Conservation (phyloP, 257 asterid species). For the Gynochthodes officinalis region DNA sequence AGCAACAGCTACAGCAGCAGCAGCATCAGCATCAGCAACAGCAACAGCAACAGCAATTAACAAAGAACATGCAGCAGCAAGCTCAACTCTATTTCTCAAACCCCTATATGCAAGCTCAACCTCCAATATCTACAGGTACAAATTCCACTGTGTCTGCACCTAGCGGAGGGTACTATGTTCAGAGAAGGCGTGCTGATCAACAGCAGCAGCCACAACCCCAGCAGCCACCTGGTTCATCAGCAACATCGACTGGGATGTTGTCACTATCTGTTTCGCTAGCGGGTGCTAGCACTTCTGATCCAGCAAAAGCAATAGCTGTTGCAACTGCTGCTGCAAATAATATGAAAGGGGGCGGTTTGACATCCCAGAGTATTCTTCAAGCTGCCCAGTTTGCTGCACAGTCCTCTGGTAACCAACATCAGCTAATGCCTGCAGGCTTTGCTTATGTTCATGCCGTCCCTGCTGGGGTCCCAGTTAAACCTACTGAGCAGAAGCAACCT, state of each 20-base stretch:
- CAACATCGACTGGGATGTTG: slow-evolving; percentile 43
- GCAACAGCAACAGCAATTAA: slow-evolving; percentile 51
- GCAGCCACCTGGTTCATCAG: slow-evolving; percentile 42
- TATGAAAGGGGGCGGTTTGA: slow-evolving; percentile 53
- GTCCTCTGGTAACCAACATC: slow-evolving; percentile 47
- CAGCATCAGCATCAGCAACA: slow-evolving; percentile 52
- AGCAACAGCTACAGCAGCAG: too few species aligned
- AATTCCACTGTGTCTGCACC: slow-evolving; percentile 38
- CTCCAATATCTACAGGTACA: slow-evolving; percentile 40
- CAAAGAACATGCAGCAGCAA: slow-evolving; percentile 67
- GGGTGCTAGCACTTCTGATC: slow-evolving; percentile 63
- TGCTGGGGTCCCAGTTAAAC: slow-evolving; percentile 69
- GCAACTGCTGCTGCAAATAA: slow-evolving; percentile 61
- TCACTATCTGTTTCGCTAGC: slow-evolving; percentile 41
- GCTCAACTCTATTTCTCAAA: slow-evolving; percentile 60
- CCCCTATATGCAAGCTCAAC: slow-evolving; percentile 54
- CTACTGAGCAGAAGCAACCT: slow-evolving; percentile 84
- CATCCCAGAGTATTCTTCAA: slow-evolving; percentile 52
- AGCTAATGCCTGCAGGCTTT: slow-evolving; percentile 56
- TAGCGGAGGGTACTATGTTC: slow-evolving; percentile 47
- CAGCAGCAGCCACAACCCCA: slow-evolving; percentile 46
- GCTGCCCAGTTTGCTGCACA: slow-evolving; percentile 56
- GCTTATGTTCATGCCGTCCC: slow-evolving; percentile 63
- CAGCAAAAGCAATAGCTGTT: slow-evolving; percentile 79
- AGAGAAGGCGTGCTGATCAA: slow-evolving; percentile 61